These are phyloP conservation scores for Blastocrithidia nonstop DNA, from an alignment of 208 protist species.

Conservation along the genomic window DNA sequence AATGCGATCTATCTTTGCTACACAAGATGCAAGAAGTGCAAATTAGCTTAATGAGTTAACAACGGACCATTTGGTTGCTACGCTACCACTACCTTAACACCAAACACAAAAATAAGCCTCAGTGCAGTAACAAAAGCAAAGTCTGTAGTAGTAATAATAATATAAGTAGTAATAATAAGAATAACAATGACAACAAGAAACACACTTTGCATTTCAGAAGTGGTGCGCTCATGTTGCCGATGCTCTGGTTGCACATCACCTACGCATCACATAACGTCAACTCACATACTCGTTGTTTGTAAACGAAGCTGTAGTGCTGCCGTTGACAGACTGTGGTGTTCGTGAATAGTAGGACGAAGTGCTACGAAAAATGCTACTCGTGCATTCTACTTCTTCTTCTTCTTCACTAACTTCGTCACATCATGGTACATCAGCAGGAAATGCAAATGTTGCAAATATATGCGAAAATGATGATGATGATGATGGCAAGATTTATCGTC, in stretches of 20 bases:
- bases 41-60: no score
- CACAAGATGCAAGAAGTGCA: no score
- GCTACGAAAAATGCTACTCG: no score
- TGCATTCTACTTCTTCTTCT: no score
- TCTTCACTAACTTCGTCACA: no score
- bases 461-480: no score
- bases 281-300: conserved; percentile 74
- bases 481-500: no score
- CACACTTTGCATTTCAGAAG: conserved; percentile 6
- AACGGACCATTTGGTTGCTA: no score
- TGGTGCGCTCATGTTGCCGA: conserved; percentile 50
- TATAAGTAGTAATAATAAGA: not conserved
- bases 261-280: conserved; percentile 43
- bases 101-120: conserved; percentile 1
- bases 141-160: not conserved
- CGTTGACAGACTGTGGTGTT: conserved; percentile 22
- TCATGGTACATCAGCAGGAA: no score
- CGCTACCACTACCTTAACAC: not conserved
- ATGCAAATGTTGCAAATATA: no score
- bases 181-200: not conserved
- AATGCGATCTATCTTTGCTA: no score
- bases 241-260: conserved; percentile 65
- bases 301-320: conserved; percentile 60
- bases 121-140: conserved; percentile 1
- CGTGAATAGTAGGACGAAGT: no score